Evolutionary conservation across 768 basidiomycete species (phyloP), one percentile per base, ranked within the genome.

Genomic region (Kwoniella botswanensis): DNA sequence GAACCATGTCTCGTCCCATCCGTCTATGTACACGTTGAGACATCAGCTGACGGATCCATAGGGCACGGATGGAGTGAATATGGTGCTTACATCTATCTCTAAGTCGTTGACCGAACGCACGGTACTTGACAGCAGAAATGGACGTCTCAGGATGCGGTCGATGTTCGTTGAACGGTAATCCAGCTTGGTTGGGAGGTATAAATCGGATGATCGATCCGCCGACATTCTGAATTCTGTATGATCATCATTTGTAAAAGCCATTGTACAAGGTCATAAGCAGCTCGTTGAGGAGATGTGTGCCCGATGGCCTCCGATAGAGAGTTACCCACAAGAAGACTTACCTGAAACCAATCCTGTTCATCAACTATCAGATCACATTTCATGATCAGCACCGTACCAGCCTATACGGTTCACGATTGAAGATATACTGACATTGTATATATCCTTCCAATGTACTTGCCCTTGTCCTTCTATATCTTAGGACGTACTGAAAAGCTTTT

Each of bases 11-110:
- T n/a, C n/a, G n/a, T n/a, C n/a, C n/a, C n/a, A n/a, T n/a, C n/a
- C n/a, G n/a, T n/a, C n/a, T n/a, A n/a, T n/a, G n/a, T n/a, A n/a
- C n/a, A n/a, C n/a, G n/a, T n/a, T n/a, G n/a, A n/a, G n/a, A n/a
- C n/a, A n/a, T n/a, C n/a, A n/a, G n/a, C n/a, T n/a, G n/a, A n/a
- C n/a, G n/a, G n/a, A n/a, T n/a, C n/a, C n/a, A n/a, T n/a, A n/a
- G n/a, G n/a, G n/a, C n/a, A n/a, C n/a, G n/a, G n/a, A n/a, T n/a
- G n/a, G n/a, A n/a, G n/a, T n/a, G n/a, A n/a, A n/a, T n/a, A n/a
- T n/a, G n/a, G n/a, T n/a, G n/a, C n/a, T n/a, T n/a, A n/a, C 63
- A 65, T n/a, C 63, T 50, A 5, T 65, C 42, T 10, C 24, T 54
- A 3, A 65, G 29, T 6, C 41, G 15, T 42, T 56, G 10, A n/a